Percentiles rank a stretch among this genome's conserved stretches.
Evolutionary conservation across 1,284 basidiomycete genomes (phyloP).

Genomic region (Peniophora sp.): DNA sequence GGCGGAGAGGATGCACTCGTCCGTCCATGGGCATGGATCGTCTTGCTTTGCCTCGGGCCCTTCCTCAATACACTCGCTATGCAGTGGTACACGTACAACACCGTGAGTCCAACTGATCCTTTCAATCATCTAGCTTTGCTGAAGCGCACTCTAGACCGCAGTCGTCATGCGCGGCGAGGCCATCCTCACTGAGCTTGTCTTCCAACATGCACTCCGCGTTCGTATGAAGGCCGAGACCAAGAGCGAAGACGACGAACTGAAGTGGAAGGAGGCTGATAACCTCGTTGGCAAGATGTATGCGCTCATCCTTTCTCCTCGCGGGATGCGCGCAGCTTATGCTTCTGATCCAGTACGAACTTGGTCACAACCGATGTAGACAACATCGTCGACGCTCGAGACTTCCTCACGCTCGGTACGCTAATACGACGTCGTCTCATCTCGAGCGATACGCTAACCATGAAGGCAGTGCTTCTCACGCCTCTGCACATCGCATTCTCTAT

Average conservation of each 20-base stretch:
- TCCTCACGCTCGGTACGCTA: constrained; percentile 17
- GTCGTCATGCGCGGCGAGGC: constrained; percentile 36
- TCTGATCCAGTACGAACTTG: constrained; percentile 23
- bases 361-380: constrained; percentile 28
- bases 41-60: constrained; percentile 52
- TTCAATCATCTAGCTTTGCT: neutral
- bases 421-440: neutral
- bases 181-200: constrained; percentile 48
- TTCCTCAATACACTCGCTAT: constrained; percentile 28
- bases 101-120: constrained; percentile 16
- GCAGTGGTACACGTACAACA: constrained; percentile 44
- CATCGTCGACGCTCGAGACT: constrained; percentile 24
- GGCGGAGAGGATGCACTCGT: constrained; percentile 28
- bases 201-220: constrained; percentile 49
- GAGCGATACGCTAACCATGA: constrained; percentile 10
- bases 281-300: constrained; percentile 41
- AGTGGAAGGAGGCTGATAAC: constrained; percentile 22
- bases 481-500: constrained; percentile 3
- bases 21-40: constrained; percentile 56
- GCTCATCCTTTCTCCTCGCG: constrained; percentile 19
- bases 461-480: neutral
- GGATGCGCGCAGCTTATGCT: constrained; percentile 12
- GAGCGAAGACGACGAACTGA: constrained; percentile 8
- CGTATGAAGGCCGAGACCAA: constrained; percentile 32
- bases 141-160: constrained; percentile 38